Evolutionary conservation across 164 flowering plant species (phyloP), one percentile per base, ranked within the genome.

Genomic region (Santalum album): DNA sequence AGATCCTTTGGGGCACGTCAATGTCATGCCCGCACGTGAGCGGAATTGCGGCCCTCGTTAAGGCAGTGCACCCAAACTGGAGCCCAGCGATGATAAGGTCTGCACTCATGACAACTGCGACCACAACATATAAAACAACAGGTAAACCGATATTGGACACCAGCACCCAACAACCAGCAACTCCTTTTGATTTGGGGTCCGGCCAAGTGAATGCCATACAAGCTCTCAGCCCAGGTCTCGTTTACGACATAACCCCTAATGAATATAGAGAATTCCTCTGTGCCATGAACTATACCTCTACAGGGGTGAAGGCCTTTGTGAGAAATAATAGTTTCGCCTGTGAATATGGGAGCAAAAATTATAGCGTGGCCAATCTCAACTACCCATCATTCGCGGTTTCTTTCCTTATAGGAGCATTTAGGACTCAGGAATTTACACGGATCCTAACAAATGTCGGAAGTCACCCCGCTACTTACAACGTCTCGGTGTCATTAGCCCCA

Each of bases 51-150:
- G 73, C 66, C 3, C 43, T 69, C 12, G 32, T 69, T 7, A 52
- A 52, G 20, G 49, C 45, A 21, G 56, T 60, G 1, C 64, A 53
- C 49, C 73, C 66, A 0, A 55, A 53, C 1, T 65, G 69, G 73
- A 53, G 56, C 44, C 69, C 73, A 14, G 63, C 69, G 10, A 62
- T 62, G 34, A 49, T 61, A 0, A 35, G 46, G 2, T 69, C 73
- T 2, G 69, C 73, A 2, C 55, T 68, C 12, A 59, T 68, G 65
- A 68, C 72, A 2, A 68, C 72, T 1, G 68, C 72, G 11, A 63
- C 63, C 20, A 51, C 27, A 0, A 12, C 27, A 12, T 48, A 59
- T 54, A 55, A 51, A 4, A 20, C 38, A 17, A 68, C 38, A 17
- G 68, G 68, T 2, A 22, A 44, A 12, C 26, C 11, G 7, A 44